phyloP scores from a whole-genome alignment of 345 rosid species.

The Psidium guajava region DNA sequence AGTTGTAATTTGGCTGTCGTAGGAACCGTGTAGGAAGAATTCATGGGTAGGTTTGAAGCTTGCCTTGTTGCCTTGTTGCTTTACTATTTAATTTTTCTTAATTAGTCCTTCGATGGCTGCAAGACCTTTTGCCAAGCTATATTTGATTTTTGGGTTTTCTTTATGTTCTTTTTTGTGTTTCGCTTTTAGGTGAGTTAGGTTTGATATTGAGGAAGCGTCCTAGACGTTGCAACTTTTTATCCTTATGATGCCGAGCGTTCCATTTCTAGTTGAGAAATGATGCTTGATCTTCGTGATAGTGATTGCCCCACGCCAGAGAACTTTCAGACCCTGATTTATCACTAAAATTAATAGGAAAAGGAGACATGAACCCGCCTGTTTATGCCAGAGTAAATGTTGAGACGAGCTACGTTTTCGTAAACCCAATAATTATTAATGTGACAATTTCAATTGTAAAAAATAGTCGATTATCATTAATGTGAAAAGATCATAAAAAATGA shows the following conservation, averaged over 20 bases:
- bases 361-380: not conserved
- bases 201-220: not conserved
- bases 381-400: not conserved
- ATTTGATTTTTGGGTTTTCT: not conserved
- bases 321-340: not conserved
- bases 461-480: not conserved
- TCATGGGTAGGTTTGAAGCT: not conserved
- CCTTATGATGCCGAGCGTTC: not conserved
- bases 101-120: not conserved
- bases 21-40: not conserved
- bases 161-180: not conserved
- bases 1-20: not conserved
- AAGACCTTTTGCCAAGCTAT: not conserved
- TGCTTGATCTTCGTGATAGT: not conserved
- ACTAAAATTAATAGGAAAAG: not conserved
- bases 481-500: not conserved
- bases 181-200: not conserved
- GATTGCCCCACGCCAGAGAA: not conserved
- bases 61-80: not conserved
- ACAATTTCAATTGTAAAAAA: not conserved
- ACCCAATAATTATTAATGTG: not conserved
- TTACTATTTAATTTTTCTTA: not conserved
- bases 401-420: not conserved
- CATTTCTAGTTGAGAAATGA: not conserved
- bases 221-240: not conserved